Evolutionary conservation across 2,329 filamentous ascomycete species (phyloP).

Genomic region (Lomentospora prolificans): DNA sequence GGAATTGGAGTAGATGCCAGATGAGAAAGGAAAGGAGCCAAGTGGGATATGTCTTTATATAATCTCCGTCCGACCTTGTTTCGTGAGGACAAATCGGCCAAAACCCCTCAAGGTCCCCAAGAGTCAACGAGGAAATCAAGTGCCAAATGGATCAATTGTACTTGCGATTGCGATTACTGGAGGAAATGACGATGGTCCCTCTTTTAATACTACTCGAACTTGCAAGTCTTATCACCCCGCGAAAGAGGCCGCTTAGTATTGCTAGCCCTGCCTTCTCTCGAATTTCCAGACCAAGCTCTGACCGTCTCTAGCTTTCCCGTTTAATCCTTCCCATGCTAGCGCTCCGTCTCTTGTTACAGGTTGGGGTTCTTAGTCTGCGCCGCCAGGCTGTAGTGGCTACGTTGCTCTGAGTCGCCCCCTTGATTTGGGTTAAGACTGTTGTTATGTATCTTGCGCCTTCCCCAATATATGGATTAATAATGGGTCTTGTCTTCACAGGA

Average conservation of each 20-base stretch:
- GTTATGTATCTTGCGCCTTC: too few relatives aligned
- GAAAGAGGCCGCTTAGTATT: not conserved
- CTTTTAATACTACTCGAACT: not conserved
- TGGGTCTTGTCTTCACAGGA: not conserved
- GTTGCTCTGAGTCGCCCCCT: too few relatives aligned
- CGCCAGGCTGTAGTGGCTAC: too few relatives aligned
- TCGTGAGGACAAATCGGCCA: not conserved
- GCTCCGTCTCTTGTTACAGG: too few relatives aligned
- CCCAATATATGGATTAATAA: not conserved
- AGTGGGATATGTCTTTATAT: slow-evolving; percentile 2
- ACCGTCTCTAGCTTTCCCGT: not conserved
- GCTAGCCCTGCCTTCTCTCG: not conserved
- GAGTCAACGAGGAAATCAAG: not conserved
- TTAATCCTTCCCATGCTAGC: not conserved
- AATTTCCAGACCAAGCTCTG: not conserved
- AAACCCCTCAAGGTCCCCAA: not conserved
- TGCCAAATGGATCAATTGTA: not conserved
- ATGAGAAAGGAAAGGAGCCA: not conserved
- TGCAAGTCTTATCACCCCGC: not conserved
- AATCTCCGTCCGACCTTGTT: not conserved
- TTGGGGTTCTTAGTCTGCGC: too few relatives aligned
- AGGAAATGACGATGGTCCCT: not conserved
- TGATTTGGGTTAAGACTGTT: too few relatives aligned
- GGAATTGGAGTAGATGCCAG: not conserved
- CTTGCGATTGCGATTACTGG: not conserved